A percentile compares a stretch with the other conserved stretches of the same genome.
These are phyloP conservation scores for Dictyostelium citrinum DNA, from an alignment of 78 protist species.

Conservation along the genomic window DNA sequence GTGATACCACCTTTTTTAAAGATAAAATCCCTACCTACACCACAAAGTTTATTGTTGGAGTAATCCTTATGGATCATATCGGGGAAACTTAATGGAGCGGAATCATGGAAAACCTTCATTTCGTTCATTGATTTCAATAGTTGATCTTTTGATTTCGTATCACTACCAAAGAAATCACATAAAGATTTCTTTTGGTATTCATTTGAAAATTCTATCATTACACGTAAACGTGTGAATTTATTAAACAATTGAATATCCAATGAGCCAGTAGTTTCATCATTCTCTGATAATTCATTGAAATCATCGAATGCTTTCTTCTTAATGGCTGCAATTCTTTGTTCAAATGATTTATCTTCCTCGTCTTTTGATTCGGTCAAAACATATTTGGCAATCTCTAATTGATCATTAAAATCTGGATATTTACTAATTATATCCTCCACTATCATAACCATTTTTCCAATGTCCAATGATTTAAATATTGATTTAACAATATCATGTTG, in stretches of 20 bases:
- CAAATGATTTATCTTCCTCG: neutral
- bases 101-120: neutral
- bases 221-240: neutral
- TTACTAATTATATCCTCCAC: neutral
- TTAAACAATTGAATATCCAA: neutral
- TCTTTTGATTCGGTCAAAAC: neutral
- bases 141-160: neutral
- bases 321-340: neutral
- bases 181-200: neutral
- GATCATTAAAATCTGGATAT: neutral
- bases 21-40: neutral
- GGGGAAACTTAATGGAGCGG: neutral
- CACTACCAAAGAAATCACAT: neutral
- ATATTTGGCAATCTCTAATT: neutral
- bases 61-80: neutral
- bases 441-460: neutral
- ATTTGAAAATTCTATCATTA: neutral
- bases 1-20: neutral
- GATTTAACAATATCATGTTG: neutral
- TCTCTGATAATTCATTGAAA: neutral
- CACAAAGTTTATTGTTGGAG: neutral
- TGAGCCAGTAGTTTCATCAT: neutral
- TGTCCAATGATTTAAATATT: neutral
- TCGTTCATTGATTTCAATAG: neutral
- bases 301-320: neutral